Evolutionary conservation across 805 yeast genomes (phyloP), one percentile per base, ranked within the genome.

Genomic region (Hanseniaspora thailandica): DNA sequence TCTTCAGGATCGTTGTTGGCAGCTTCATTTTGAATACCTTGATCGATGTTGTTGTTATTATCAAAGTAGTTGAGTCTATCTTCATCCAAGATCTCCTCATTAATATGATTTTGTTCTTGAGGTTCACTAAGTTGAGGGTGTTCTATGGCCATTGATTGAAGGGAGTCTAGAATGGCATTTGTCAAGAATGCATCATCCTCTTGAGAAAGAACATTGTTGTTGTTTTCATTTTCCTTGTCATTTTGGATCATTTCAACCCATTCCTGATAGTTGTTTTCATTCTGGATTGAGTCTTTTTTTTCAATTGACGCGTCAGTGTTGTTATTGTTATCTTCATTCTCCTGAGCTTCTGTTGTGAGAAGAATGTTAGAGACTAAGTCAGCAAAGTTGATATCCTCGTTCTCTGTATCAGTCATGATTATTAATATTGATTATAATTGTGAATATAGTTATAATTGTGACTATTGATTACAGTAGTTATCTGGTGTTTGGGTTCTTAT

Each of bases 311-410:
- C 49, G 13, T 23, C n/a, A n/a, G n/a, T 19, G 10, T 45, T 6
- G 8, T 23, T 41, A 25, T 25, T 5, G 17, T 46, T 17, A 19
- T 46, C 36, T 13, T 40, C 43, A 6, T 44, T 41, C 4, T 38
- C 55, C 13, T 47, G 52, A n/a, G 47, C 51, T 17, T 38, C 46
- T 15, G 50, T 55, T 17, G 31, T 49, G 22, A 44, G 13, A n/a
- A 38, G 10, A 35, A 60, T 62, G 49, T 62, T 56, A 47, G 64
- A 62, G 30, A 61, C 63, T 25, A 62, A 62, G 20, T 62, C 60
- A 9, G 63, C 63, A 46, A 62, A 61, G 15, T 60, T 62, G 35
- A 59, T 62, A 30, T 59, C 62, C n/a, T 59, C 62, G 45, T 22
- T 36, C 23, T 15, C 51, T 40, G 39, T 53, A 22, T 23, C 55